Percentiles rank a stretch among this genome's conserved stretches.
Evolutionary conservation across 805 yeast genomes (phyloP).

Genomic region (Candida piceae): DNA sequence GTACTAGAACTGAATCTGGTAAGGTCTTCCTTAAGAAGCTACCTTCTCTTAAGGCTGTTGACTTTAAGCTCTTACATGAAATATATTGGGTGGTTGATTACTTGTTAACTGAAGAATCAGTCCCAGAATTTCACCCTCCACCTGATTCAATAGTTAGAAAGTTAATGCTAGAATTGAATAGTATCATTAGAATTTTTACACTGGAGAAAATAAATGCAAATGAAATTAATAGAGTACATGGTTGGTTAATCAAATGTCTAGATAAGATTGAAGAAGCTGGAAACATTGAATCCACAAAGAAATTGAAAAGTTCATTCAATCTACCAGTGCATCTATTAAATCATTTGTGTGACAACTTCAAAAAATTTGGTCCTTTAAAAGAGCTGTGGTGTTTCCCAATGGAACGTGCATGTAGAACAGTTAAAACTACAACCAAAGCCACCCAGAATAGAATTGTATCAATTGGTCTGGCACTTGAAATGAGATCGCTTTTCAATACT

Average conservation of each 20-base stretch:
- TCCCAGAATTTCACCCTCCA: background rate
- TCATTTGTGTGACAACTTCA: background rate
- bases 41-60: background rate
- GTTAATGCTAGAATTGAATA: background rate
- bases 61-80: background rate
- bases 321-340: background rate
- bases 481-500: background rate
- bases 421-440: background rate
- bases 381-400: background rate
- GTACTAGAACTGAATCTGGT: background rate
- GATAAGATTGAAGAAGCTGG: background rate
- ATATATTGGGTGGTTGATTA: background rate
- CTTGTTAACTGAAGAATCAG: background rate
- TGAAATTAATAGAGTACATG: background rate
- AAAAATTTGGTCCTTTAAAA: background rate
- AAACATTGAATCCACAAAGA: background rate
- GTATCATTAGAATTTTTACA: background rate
- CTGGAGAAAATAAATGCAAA: background rate
- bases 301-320: background rate
- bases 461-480: background rate
- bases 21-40: too few species aligned
- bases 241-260: background rate
- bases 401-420: background rate
- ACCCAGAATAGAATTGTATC: background rate
- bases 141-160: background rate